Evolutionary conservation across 2,329 filamentous ascomycete species (phyloP).

Genomic region (Pseudogymnoascus sp.): DNA sequence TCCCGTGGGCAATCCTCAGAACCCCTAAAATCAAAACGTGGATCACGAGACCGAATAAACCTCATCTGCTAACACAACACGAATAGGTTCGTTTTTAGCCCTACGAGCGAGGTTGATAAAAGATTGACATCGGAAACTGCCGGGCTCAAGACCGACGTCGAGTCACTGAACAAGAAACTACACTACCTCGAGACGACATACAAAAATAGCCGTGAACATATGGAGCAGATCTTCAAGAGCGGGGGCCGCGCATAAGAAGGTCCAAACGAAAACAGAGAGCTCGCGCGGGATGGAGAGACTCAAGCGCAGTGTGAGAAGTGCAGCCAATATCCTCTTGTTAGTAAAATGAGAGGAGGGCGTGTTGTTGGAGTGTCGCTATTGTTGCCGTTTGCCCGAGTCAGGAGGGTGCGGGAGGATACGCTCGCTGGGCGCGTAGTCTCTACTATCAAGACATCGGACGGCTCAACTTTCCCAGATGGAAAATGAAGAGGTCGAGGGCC

Average conservation of each 20-base stretch:
- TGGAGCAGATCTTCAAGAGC: conserved; percentile 76
- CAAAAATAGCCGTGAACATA: conserved; percentile 86
- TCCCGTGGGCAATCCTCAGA: neutral
- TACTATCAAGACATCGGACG: neutral
- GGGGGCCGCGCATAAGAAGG: conserved; percentile 25
- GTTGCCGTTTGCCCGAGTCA: neutral
- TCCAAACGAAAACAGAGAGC: neutral
- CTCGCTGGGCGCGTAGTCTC: neutral
- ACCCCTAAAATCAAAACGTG: neutral
- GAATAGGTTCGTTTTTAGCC: conserved; percentile 77
- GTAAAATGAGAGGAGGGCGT: conserved; percentile 1
- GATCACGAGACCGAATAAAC: conserved; percentile 1
- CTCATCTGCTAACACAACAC: neutral
- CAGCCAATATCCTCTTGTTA: conserved; percentile 6
- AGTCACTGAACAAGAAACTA: conserved; percentile 78
- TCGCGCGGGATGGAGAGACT: neutral
- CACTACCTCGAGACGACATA: conserved; percentile 92
- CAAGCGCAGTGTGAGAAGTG: neutral
- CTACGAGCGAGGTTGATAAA: conserved; percentile 64
- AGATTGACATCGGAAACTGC: conserved; percentile 70
- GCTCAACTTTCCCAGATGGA: neutral
- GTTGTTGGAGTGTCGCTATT: neutral
- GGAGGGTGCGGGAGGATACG: neutral
- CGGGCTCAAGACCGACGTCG: conserved; percentile 69
- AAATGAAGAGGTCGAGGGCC: neutral